phyloP scores from a whole-genome alignment of 2,329 filamentous ascomycete species.

The Juglanconis sp. region DNA sequence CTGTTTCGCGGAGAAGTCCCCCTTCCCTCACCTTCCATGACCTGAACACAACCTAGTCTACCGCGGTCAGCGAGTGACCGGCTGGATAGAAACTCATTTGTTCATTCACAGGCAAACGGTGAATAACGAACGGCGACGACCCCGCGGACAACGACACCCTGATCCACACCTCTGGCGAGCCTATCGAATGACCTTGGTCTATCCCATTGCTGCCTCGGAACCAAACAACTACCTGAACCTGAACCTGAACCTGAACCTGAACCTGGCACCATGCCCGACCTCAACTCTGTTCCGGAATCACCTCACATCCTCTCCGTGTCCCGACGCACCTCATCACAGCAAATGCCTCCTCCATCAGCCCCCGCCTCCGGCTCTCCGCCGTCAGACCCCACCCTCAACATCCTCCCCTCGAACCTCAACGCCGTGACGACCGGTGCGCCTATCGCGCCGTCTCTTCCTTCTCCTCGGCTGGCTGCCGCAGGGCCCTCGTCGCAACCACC shows the following conservation, averaged over 20 bases:
- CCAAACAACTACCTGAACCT: neutral
- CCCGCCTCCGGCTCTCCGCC: slow-evolving; percentile 28
- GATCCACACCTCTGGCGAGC: neutral
- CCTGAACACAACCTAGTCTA: neutral
- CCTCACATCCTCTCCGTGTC: slow-evolving; percentile 42
- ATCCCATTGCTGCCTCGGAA: too few species aligned
- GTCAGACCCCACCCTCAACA: slow-evolving; percentile 44
- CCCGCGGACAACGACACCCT: neutral
- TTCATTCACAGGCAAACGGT: neutral
- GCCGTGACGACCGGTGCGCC: slow-evolving; percentile 40
- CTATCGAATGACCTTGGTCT: neutral
- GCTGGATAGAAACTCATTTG: neutral
- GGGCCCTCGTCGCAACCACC: slow-evolving; percentile 23
- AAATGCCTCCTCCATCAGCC: slow-evolving; percentile 39
- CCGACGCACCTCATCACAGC: slow-evolving; percentile 42
- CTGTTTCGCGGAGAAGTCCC: neutral
- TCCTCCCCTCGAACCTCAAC: slow-evolving; percentile 55
- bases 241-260: neutral
- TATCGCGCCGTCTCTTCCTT: slow-evolving; percentile 30
- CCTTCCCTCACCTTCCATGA: neutral
- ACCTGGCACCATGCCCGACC: slow-evolving; percentile 46
- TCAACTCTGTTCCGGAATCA: slow-evolving; percentile 54
- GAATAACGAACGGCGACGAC: neutral
- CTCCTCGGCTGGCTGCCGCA: slow-evolving; percentile 29
- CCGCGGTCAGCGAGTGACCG: neutral